A percentile compares a stretch with the other conserved stretches of the same genome.
Evolutionary conservation across 2,329 filamentous ascomycete genomes (phyloP).

Genomic region (Xylaria digitata): DNA sequence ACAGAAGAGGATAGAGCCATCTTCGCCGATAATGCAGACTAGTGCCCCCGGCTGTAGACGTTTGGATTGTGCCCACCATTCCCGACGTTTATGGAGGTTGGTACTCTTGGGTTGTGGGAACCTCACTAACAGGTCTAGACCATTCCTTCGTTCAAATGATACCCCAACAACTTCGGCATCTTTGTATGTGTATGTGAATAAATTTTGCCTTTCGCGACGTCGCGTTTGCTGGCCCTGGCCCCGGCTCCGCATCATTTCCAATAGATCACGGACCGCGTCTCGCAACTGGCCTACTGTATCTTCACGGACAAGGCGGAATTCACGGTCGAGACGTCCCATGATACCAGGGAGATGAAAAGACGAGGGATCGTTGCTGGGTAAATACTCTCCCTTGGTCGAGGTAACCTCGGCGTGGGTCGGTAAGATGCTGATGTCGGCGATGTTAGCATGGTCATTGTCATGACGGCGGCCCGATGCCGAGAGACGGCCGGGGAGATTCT

Average conservation of each 20-base stretch:
- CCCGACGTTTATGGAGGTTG: constrained; percentile 49
- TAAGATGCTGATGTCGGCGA: constrained; percentile 60
- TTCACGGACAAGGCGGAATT: constrained; percentile 67
- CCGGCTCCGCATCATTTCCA: constrained; percentile 50
- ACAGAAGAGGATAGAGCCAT: constrained; percentile 55
- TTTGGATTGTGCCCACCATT: constrained; percentile 64
- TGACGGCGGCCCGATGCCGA: constrained; percentile 54
- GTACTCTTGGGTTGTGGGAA: constrained; percentile 58
- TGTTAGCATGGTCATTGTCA: constrained; percentile 62
- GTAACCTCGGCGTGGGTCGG: constrained; percentile 62
- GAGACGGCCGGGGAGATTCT: constrained; percentile 51
- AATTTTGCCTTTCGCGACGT: constrained; percentile 39
- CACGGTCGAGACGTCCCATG: constrained; percentile 62
- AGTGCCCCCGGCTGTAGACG: constrained; percentile 62
- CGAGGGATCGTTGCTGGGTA: constrained; percentile 55
- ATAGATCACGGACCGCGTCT: constrained; percentile 58
- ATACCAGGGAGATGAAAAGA: constrained; percentile 57
- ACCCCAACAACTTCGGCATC: constrained; percentile 49
- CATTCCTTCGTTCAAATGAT: constrained; percentile 53
- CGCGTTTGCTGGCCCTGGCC: constrained; percentile 26
- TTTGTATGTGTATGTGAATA: constrained; percentile 54
- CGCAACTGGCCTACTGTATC: constrained; percentile 66
- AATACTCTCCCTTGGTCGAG: constrained; percentile 56
- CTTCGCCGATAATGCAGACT: constrained; percentile 59
- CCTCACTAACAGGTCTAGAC: constrained; percentile 58